Evolutionary conservation across 164 flowering plant species (phyloP), one percentile per base, ranked within the genome.

Genomic region (Buxus sempervirens): DNA sequence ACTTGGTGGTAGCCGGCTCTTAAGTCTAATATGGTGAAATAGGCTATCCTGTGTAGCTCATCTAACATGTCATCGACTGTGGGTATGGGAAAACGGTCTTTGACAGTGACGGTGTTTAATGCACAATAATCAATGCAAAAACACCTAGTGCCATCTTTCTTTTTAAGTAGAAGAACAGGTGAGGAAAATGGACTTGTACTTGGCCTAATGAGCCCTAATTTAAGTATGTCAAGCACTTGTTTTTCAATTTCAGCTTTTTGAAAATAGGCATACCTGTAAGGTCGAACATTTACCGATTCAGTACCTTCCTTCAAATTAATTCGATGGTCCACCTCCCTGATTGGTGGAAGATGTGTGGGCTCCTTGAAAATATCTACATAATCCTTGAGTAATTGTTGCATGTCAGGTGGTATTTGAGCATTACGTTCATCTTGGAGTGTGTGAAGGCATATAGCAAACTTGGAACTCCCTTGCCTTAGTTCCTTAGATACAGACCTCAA

Each of bases 21-120:
- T n/a, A n/a, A n/a, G n/a, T 49, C 66, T 10, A 62, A 19, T 12
- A 5, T 41, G 45, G 45, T 41, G 12, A 41, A 41, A 41, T 41
- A 41, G 5, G 5, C 8, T 12, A 12, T 5, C 45, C 45, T 12
- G 12, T 41, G 45, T 5, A 41, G 66, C n/a, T n/a, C n/a, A n/a
- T n/a, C n/a, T n/a, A n/a, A n/a, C n/a, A n/a, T n/a, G n/a, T n/a
- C n/a, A n/a, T 49, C 28, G n/a, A n/a, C 27, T 10, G 42, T 24
- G 7, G 55, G 63, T 4, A 67, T 58, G 0, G 70, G 63, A 22
- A 67, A 58, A 0, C 36, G 22, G n/a, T 66, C 69, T 32, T 66
- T 55, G 4, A 56, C 28, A 1, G 45, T 32, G 4, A 9, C 45
- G 5, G 45, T 12, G 45, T 41, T 41, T 12, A 41, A 41, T 5